phyloP scores from a whole-genome alignment of 371 early-diverging fungal species.

The Rozella allomycis region DNA sequence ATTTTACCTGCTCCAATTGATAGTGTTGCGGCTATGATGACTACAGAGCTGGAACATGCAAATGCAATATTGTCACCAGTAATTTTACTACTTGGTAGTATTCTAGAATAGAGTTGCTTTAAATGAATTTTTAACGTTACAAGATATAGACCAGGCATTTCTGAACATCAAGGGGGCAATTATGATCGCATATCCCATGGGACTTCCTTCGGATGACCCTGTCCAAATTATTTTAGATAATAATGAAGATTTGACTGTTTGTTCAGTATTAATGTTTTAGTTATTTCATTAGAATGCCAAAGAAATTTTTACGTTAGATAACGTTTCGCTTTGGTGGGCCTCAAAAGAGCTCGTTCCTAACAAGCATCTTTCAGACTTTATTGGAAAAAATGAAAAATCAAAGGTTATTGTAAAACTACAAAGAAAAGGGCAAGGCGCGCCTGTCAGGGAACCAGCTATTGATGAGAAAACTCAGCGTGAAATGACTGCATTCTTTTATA shows the following conservation, averaged over 20 bases:
- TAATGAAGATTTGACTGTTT: constrained; percentile 20
- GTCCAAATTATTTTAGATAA: constrained; percentile 15
- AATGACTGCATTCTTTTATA: constrained; percentile 27
- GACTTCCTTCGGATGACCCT: constrained; percentile 25
- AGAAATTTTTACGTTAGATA: constrained; percentile 11
- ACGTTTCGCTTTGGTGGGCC: constrained; percentile 29
- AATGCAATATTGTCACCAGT: constrained; percentile 7
- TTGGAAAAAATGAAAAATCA: constrained; percentile 32
- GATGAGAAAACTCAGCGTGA: constrained; percentile 18
- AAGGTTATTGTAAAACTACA: constrained; percentile 22
- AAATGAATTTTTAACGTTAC: constrained; percentile 2
- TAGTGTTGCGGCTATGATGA: constrained; percentile 8
- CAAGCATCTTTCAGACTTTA: constrained; percentile 18
- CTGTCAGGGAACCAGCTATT: constrained; percentile 20
- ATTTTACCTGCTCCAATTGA: constrained; percentile 8
- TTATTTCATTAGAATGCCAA: constrained; percentile 16
- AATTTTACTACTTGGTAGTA: constrained; percentile 6
- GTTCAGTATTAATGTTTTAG: constrained; percentile 5
- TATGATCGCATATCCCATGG: constrained; percentile 23
- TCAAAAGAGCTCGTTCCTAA: constrained; percentile 18
- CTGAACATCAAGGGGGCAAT: constrained; percentile 14
- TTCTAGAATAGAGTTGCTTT: constrained; percentile 7
- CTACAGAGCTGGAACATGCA: constrained; percentile 10
- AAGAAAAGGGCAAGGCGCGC: constrained; percentile 13
- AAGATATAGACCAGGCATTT: constrained; percentile 11